Conservation (phyloP, 148 eudicot species). For the Heliamphora exappendiculata region DNA sequence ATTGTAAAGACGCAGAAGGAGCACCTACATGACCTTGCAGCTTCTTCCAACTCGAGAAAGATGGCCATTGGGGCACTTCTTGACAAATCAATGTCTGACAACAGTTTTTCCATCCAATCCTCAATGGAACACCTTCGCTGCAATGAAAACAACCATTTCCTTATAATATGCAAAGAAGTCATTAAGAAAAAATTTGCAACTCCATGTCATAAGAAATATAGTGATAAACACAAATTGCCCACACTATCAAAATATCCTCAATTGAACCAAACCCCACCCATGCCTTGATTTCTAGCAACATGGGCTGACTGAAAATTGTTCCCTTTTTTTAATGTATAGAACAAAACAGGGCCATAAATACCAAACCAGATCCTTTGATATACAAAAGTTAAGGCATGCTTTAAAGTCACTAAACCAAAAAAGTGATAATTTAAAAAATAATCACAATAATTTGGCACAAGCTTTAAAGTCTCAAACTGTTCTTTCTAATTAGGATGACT, state of each 20-base stretch:
- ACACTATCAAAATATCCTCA: background rate
- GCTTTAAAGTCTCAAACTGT: background rate
- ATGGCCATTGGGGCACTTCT: conserved; percentile 80
- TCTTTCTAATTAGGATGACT: background rate
- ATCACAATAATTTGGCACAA: background rate
- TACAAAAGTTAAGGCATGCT: background rate
- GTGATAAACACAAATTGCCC: background rate
- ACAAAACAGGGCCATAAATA: background rate
- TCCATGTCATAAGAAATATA: background rate
- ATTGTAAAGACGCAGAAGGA: conserved; percentile 9
- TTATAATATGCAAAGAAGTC: background rate
- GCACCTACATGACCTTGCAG: conserved; percentile 85
- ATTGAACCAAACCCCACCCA: background rate
- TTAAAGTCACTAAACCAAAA: background rate
- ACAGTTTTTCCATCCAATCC: conserved; percentile 72
- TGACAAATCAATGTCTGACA: conserved; percentile 76
- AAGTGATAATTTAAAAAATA: background rate
- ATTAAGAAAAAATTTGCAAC: background rate
- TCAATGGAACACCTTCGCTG: conserved; percentile 83
- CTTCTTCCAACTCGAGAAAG: conserved; percentile 93
- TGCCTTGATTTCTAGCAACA: background rate
- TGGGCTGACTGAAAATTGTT: background rate
- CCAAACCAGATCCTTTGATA: conserved; percentile 1
- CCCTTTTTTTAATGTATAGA: background rate
- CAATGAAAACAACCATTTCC: conserved; percentile 23